A percentile compares a stretch with the other conserved stretches of the same genome.
These are phyloP conservation scores for Lachancea waltii DNA, from an alignment of 805 yeast genomes.

Conservation along the genomic window DNA sequence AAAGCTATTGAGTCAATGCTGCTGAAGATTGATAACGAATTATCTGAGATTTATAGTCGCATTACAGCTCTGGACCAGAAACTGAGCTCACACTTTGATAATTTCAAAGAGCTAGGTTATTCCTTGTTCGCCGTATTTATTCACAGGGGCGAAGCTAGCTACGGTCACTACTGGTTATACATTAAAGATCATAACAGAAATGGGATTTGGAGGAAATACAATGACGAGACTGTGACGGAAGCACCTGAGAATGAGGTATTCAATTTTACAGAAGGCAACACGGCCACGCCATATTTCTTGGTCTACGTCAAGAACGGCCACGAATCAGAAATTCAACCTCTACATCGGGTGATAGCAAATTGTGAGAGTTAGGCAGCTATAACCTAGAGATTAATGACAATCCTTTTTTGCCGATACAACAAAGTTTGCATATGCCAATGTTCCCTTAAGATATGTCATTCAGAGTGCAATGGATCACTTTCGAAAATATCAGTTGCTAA, in stretches of 20 bases:
- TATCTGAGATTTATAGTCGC: conserved; percentile 37
- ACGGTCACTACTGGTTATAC: conserved; percentile 96
- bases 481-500: no score
- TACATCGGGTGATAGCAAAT: conserved; percentile 39
- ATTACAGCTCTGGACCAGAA: conserved; percentile 41
- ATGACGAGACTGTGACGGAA: conserved; percentile 90
- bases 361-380: not conserved
- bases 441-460: no score
- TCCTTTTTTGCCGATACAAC: no score
- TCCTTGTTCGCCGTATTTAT: conserved; percentile 86
- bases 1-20: conserved; percentile 40
- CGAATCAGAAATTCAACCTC: conserved; percentile 53
- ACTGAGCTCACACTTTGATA: conserved; percentile 55
- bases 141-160: conserved; percentile 92
- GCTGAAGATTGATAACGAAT: conserved; percentile 40
- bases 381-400: no score
- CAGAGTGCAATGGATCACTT: no score
- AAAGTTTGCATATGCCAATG: no score
- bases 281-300: conserved; percentile 91
- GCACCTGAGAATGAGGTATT: conserved; percentile 60
- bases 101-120: conserved; percentile 62
- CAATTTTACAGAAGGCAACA: conserved; percentile 58
- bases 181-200: conserved; percentile 66
- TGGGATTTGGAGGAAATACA: conserved; percentile 73
- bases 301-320: conserved; percentile 71